Evolutionary conservation across 2,329 filamentous ascomycete genomes (phyloP).

Genomic region (Claviceps arundinis): DNA sequence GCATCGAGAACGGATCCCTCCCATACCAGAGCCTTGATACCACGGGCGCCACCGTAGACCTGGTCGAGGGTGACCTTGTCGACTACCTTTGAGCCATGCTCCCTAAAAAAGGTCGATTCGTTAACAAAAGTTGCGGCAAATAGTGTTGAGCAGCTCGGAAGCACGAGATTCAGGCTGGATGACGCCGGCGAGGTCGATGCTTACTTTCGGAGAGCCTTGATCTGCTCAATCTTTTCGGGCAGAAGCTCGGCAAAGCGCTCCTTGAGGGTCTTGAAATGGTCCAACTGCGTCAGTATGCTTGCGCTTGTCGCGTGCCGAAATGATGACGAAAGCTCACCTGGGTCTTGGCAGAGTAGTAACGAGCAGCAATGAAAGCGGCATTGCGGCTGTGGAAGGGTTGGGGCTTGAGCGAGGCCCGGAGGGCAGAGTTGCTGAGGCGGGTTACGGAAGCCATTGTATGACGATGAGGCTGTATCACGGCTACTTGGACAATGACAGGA

Average conservation of each 20-base stretch:
- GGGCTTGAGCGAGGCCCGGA: constrained; percentile 62
- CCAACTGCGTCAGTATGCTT: constrained; percentile 2
- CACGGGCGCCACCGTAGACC: constrained; percentile 97
- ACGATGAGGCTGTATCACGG: constrained; percentile 12
- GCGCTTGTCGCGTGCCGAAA: not conserved
- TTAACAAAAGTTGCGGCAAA: constrained; percentile 14
- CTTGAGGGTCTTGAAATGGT: constrained; percentile 64
- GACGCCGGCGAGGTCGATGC: constrained; percentile 15
- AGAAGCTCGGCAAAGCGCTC: constrained; percentile 95
- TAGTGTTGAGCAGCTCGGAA: not conserved
- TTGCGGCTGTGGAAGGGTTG: constrained; percentile 55
- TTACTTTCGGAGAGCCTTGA: constrained; percentile 96
- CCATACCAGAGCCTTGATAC: constrained; percentile 98
- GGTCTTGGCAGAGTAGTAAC: constrained; percentile 88
- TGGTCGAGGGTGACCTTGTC: constrained; percentile 98
- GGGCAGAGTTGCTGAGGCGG: constrained; percentile 66
- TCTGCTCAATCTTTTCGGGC: constrained; percentile 94
- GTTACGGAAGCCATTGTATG: constrained; percentile 67
- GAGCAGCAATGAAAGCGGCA: constrained; percentile 66
- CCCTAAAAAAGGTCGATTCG: constrained; percentile 37
- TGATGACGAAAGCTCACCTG: constrained; percentile 43
- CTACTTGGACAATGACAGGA: not conserved
- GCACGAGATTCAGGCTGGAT: not conserved
- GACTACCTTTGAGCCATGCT: constrained; percentile 87
- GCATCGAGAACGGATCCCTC: constrained; percentile 96